These are phyloP conservation scores for Aspergillus leporis DNA, from an alignment of 495 filamentous ascomycete genomes.

Conservation along the genomic window DNA sequence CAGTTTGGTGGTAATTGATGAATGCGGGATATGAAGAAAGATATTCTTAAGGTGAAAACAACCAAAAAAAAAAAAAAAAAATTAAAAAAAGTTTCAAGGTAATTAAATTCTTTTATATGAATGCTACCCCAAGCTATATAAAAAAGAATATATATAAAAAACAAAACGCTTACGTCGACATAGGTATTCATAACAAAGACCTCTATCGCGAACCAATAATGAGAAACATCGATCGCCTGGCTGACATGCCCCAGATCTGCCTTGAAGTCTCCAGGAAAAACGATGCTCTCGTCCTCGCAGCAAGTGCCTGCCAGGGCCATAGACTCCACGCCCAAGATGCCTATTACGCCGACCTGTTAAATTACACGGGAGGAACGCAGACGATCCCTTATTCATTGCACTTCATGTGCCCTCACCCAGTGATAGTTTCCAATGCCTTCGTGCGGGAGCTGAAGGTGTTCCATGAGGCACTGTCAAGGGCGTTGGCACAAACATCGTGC, in stretches of 20 bases:
- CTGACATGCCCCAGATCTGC: slow-evolving; percentile 6
- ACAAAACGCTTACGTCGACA: too few relatives aligned
- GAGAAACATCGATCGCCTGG: neutral
- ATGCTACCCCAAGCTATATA: too few relatives aligned
- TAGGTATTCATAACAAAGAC: too few relatives aligned
- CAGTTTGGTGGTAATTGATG: too few relatives aligned
- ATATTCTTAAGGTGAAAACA: too few relatives aligned
- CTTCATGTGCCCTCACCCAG: slow-evolving; percentile 8
- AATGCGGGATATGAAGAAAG: too few relatives aligned
- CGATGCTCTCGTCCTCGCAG: neutral
- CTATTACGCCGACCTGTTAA: neutral
- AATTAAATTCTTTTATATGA: too few relatives aligned
- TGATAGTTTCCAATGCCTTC: neutral
- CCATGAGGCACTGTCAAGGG: slow-evolving; percentile 2
- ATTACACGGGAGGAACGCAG: neutral
- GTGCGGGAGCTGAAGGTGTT: slow-evolving; percentile 1
- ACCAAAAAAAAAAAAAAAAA: too few relatives aligned
- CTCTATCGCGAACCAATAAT: neutral
- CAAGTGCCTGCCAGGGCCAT: neutral
- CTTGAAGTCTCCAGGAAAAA: slow-evolving; percentile 1
- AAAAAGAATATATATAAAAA: too few relatives aligned
- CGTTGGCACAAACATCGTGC: slow-evolving; percentile 14
- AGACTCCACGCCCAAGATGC: neutral
- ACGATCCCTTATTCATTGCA: neutral
- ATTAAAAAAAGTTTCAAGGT: too few relatives aligned